Conservation (phyloP, 768 basidiomycete genomes). For the Pleurotus tuoliensis region DNA sequence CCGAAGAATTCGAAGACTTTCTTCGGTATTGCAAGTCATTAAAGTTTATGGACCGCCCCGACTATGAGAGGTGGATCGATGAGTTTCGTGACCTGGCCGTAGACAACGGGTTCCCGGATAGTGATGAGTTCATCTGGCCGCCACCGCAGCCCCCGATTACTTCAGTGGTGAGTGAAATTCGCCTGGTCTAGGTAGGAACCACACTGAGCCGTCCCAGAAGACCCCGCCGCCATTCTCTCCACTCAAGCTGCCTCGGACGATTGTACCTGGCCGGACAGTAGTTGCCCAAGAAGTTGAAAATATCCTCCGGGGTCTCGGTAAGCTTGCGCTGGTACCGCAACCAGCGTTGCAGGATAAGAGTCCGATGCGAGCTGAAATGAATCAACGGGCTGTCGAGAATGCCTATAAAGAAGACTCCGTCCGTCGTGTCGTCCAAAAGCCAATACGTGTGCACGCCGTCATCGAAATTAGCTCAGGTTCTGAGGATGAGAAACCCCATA, state of each 20-base stretch:
- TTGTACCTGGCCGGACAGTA: slow-evolving; percentile 27
- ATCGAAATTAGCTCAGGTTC: slow-evolving; percentile 48
- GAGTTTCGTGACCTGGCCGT: slow-evolving; percentile 60
- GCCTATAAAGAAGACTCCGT: slow-evolving; percentile 20
- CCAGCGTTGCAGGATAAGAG: not conserved
- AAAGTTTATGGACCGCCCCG: slow-evolving; percentile 63
- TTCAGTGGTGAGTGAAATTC: not conserved
- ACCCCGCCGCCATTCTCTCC: not conserved
- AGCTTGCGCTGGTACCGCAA: slow-evolving; percentile 31
- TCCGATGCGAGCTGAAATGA: not conserved
- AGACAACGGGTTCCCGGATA: slow-evolving; percentile 53
- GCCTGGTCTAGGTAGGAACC: too few relatives aligned
- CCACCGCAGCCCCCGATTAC: slow-evolving; percentile 38
- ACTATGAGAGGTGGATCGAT: slow-evolving; percentile 63
- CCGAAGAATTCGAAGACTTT: slow-evolving; percentile 73
- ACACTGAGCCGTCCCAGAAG: not conserved
- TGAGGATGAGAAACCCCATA: slow-evolving; percentile 24
- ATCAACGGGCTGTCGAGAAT: slow-evolving; percentile 15
- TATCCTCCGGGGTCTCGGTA: slow-evolving; percentile 55
- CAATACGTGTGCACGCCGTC: slow-evolving; percentile 21
- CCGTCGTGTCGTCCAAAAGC: slow-evolving; percentile 8
- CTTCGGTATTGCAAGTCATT: slow-evolving; percentile 67
- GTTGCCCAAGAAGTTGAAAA: slow-evolving; percentile 46
- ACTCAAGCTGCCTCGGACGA: not conserved
- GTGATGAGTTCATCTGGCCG: slow-evolving; percentile 71